A percentile compares a stretch with the other conserved stretches of the same genome.
phyloP scores from a whole-genome alignment of 108 stramenopile genomes.

The Parietichytrium sp. region DNA sequence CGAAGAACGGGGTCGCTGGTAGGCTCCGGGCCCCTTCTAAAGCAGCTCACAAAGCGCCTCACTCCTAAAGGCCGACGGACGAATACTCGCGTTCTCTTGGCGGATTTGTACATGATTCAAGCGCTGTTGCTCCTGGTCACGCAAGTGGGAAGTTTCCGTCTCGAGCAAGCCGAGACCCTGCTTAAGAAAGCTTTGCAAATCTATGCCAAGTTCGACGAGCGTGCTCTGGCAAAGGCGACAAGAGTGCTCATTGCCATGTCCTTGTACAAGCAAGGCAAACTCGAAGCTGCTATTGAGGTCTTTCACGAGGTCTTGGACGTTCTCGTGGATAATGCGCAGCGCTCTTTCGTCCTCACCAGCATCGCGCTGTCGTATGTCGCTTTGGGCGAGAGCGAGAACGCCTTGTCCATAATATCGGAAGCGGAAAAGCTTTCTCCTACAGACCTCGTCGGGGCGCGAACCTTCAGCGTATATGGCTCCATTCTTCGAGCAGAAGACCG shows the following conservation, averaged over 20 bases:
- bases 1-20: background rate
- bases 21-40: background rate
- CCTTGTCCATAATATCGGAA: too few species aligned
- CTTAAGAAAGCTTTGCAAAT: background rate
- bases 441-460: background rate
- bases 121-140: slow-evolving; percentile 30
- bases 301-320: background rate
- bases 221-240: background rate
- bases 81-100: background rate
- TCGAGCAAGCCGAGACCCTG: background rate
- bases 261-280: background rate
- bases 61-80: background rate
- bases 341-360: too few species aligned
- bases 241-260: background rate
- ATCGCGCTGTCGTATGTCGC: too few species aligned
- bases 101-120: background rate
- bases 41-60: background rate
- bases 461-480: background rate
- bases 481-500: background rate
- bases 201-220: background rate
- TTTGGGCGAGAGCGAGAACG: too few species aligned
- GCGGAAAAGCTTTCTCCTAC: too few species aligned
- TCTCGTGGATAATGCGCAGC: background rate
- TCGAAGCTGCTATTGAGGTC: background rate
- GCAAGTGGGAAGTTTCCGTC: background rate